These are phyloP conservation scores for Fusarium domesticum DNA, from an alignment of 2,329 filamentous ascomycete genomes.

Conservation along the genomic window DNA sequence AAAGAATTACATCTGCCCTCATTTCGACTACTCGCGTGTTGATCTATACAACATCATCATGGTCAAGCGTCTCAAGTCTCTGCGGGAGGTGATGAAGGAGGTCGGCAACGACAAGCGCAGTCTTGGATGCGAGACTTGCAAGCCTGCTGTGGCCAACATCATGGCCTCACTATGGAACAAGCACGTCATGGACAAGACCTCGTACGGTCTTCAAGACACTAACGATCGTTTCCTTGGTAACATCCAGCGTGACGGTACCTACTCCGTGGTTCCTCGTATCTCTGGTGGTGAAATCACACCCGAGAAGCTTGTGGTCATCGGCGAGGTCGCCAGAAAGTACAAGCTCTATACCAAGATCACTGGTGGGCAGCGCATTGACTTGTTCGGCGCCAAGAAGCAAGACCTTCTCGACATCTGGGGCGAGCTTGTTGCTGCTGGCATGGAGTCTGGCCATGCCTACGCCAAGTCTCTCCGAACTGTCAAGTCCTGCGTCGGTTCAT, in stretches of 20 bases:
- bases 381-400: slow-evolving; percentile 89
- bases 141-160: slow-evolving; percentile 77
- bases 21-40: slow-evolving; percentile 79
- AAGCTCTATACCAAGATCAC: slow-evolving; percentile 89
- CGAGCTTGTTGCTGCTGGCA: slow-evolving; percentile 73
- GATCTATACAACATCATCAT: slow-evolving; percentile 90
- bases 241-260: slow-evolving; percentile 88
- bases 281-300: slow-evolving; percentile 84
- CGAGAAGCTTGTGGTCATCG: slow-evolving; percentile 79
- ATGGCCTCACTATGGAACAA: slow-evolving; percentile 79
- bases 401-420: slow-evolving; percentile 82
- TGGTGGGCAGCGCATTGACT: slow-evolving; percentile 84
- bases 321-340: slow-evolving; percentile 80
- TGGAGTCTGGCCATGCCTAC: slow-evolving; percentile 90
- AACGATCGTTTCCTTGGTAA: slow-evolving; percentile 88
- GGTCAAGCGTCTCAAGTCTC: slow-evolving; percentile 71
- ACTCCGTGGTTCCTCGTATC: slow-evolving; percentile 81
- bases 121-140: slow-evolving; percentile 84
- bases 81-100: slow-evolving; percentile 73
- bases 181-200: slow-evolving; percentile 69
- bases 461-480: slow-evolving; percentile 86
- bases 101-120: slow-evolving; percentile 69
- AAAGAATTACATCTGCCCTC: slow-evolving; percentile 79
- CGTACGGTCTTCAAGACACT: slow-evolving; percentile 80
- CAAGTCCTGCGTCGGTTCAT: slow-evolving; percentile 87